Percentiles rank a stretch among this genome's conserved stretches.
Conservation (phyloP, 768 basidiomycete genomes). For the Boletus sp. region DNA sequence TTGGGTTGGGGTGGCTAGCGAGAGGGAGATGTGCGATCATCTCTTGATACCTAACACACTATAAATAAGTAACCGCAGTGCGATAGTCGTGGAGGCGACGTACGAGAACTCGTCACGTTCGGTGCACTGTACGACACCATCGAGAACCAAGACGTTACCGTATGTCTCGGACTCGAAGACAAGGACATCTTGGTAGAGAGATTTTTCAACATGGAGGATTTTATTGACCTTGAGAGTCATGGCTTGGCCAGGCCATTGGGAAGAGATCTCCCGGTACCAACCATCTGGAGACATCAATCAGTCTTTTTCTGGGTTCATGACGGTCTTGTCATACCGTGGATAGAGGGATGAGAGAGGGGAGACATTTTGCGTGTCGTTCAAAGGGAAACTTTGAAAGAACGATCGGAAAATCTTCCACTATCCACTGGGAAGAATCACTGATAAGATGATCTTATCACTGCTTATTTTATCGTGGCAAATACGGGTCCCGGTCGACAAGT, state of each 20-base stretch:
- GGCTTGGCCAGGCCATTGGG: conserved; percentile 97
- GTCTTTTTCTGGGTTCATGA: conserved; percentile 5
- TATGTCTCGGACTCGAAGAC: conserved; percentile 95
- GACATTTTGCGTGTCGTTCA: conserved; percentile 38
- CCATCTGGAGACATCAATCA: conserved; percentile 53
- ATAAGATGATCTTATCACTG: conserved; percentile 6
- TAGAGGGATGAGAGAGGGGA: conserved; percentile 54
- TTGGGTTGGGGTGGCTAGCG: conserved; percentile 92
- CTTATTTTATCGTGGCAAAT: not conserved
- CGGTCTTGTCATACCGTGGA: conserved; percentile 38
- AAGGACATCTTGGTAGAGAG: conserved; percentile 93
- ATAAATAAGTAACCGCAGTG: not conserved
- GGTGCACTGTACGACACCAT: conserved; percentile 94
- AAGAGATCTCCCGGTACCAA: conserved; percentile 94
- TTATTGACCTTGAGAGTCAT: conserved; percentile 96
- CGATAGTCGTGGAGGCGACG: conserved; percentile 30
- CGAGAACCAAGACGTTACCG: conserved; percentile 95
- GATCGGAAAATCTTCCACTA: not conserved
- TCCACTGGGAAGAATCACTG: not conserved
- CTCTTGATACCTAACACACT: conserved; percentile 80
- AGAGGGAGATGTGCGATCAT: conserved; percentile 99
- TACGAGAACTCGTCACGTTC: conserved; percentile 99
- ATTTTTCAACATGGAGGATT: conserved; percentile 92
- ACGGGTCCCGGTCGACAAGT: too few species aligned
- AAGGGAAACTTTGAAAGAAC: not conserved